Evolutionary conservation across 2,329 filamentous ascomycete genomes (phyloP), one percentile per base, ranked within the genome.

Genomic region (Phyllosticta paracitricarpa): DNA sequence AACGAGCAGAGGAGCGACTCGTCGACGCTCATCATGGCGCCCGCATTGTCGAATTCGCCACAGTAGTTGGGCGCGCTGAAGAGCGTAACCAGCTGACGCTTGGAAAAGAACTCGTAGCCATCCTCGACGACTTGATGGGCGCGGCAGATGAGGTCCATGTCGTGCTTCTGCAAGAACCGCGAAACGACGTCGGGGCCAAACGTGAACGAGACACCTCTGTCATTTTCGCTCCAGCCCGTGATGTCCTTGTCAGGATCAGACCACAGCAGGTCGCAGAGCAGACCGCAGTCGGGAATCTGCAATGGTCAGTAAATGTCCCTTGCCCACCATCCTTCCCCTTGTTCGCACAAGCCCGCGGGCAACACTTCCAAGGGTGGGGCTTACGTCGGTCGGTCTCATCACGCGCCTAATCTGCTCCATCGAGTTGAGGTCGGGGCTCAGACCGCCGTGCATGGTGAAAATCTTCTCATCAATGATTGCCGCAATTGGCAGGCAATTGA

Each of bases 391-490:
- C 64, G 94, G 94, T 71, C 94, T 89, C 92, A 97, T 97, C 68
- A 99, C 93, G 69, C 93, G 89, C 75, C 94, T 91, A 70, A 99
- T 99, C 82, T 99, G 93, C 81, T 99, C 94, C 94, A 99, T 99
- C 35, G 92, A 97, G 83, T 97, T 97, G 67, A 99, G 82, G 75
- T 97, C 94, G 54, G 94, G 94, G 77, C 91, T 97, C 71, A 99
- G 80, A 72, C 94, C 94, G 73, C 94, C 94, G 79, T 99, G 94
- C 93, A 99, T 97, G 73, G 92, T 97, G 82, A 99, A 97, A 74
- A 99, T 99, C 88, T 97, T 99, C 82, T 97, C 94, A 73, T 96
- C 93, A 70, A 99, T 97, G 78, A 99, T 99, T 68, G 94, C 93
- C 62, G 93, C 94, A 76, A 99, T 97, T 56, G 93, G 93, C 72